phyloP scores from a whole-genome alignment of 1,284 basidiomycete genomes.

The Puccinia coronata region DNA sequence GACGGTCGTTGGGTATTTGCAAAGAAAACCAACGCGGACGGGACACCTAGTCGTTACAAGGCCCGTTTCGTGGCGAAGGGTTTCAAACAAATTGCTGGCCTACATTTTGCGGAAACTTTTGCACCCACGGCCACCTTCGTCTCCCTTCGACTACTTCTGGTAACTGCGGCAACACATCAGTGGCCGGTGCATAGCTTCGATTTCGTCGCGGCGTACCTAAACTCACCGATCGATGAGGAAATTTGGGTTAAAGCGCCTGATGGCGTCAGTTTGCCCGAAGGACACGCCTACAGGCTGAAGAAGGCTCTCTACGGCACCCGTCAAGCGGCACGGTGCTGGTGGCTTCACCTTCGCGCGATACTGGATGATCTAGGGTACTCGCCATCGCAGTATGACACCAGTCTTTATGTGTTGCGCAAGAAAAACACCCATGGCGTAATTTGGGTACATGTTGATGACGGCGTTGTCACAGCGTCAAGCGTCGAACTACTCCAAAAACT shows the following conservation, averaged over 20 bases:
- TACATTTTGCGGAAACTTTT: neutral
- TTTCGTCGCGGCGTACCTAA: slow-evolving; percentile 28
- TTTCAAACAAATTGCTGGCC: neutral
- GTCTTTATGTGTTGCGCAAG: neutral
- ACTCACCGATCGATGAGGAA: slow-evolving; percentile 13
- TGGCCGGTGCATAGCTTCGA: slow-evolving; percentile 29
- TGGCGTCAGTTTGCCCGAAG: neutral
- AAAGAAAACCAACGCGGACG: neutral
- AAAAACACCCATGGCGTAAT: neutral
- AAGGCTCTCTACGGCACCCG: slow-evolving; percentile 31
- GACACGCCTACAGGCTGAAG: neutral
- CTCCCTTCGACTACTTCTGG: neutral
- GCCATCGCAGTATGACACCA: neutral
- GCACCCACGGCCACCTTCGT: slow-evolving; percentile 12
- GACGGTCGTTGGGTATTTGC: neutral
- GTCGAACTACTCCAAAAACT: neutral
- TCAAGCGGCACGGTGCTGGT: slow-evolving; percentile 21
- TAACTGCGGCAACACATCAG: neutral
- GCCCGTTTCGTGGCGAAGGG: slow-evolving; percentile 14
- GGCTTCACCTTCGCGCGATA: neutral
- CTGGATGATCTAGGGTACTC: neutral
- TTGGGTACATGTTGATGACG: slow-evolving; percentile 36
- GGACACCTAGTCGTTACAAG: neutral
- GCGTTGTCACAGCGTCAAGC: neutral
- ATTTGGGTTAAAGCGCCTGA: neutral